Evolutionary conservation across 2,329 filamentous ascomycete species (phyloP), one percentile per base, ranked within the genome.

Genomic region (Berkeleyomyces basicola): DNA sequence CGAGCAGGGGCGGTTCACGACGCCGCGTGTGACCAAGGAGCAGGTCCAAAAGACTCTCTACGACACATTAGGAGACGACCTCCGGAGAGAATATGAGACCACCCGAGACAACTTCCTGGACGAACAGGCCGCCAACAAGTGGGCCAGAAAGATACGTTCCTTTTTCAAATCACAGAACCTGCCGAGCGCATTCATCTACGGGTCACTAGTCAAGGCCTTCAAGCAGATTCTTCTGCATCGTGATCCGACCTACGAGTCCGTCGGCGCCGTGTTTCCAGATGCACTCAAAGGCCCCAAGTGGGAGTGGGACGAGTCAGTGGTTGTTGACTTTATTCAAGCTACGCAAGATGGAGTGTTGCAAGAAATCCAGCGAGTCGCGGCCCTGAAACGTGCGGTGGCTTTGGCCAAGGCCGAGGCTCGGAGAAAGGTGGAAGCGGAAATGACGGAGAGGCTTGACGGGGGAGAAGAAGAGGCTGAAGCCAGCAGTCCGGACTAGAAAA

Each of bases 151-250:
- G n/a, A 77, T 79, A 67, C 76, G 78, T 64, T 67, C 66, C 0
- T 65, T 67, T 4, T 66, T 76, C 1, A 74, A 73, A 0, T 46
- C 58, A 2, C 66, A 69, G 3, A 67, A 70, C 69, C 65, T 2
- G 58, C 68, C 1, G 9, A 31, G 37, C 68, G 69, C 1, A 65
- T 66, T 5, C 61, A 67, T 33, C n/a, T 16, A 16, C 36, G 60
- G 63, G 10, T 47, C 66, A 9, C 68, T 74, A 46, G 65, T 74
- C 40, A 74, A 73, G 44, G 77, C 76, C 0, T 67, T 84, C 49
- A 79, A 76, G 68, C 74, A 70, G 63, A 76, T 83, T 60, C 71
- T 85, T 36, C 66, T 83, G 55, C 71, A 78, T 2, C 73, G 71
- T 0, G 74, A 79, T 42, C 51, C 63, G 1, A 70, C 68, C 14